A percentile compares a stretch with the other conserved stretches of the same genome.
Conservation (phyloP, 768 basidiomycete genomes). For the Boletus patriciae region DNA sequence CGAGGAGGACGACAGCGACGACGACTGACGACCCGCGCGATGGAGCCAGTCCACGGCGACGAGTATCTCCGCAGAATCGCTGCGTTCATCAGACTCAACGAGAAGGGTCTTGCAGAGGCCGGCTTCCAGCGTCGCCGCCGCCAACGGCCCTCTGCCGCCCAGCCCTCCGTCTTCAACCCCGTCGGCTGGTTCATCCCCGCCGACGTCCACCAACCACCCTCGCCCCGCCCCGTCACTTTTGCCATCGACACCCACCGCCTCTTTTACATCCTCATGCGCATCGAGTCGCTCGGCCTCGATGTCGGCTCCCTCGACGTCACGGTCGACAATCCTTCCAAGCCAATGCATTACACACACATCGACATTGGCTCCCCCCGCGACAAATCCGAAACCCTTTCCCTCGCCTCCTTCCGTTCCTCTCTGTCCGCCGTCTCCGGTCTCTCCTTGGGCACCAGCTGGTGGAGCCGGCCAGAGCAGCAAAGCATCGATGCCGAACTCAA, state of each 20-base stretch:
- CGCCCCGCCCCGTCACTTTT: constrained; percentile 63
- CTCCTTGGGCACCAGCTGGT: constrained; percentile 75
- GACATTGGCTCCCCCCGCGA: constrained; percentile 44
- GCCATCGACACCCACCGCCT: constrained; percentile 78
- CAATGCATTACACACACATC: constrained; percentile 71
- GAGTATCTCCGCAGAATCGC: constrained; percentile 71
- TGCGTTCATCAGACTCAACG: constrained; percentile 69
- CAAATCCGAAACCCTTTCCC: constrained; percentile 72
- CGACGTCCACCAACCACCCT: constrained; percentile 26
- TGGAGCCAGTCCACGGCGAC: constrained; percentile 67
- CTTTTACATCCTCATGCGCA: constrained; percentile 83
- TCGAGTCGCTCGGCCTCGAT: constrained; percentile 76
- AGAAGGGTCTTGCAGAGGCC: constrained; percentile 68
- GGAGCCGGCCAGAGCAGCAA: constrained; percentile 58
- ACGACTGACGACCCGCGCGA: constrained; percentile 22
- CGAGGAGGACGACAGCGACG: constrained; percentile 11
- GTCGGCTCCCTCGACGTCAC: constrained; percentile 80
- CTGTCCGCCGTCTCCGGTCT: constrained; percentile 73
- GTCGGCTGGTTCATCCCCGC: constrained; percentile 53
- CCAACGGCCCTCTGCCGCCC: constrained; percentile 30
- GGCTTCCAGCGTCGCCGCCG: constrained; percentile 52
- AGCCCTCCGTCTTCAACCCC: constrained; percentile 55
- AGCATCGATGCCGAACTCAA: constrained; percentile 73
- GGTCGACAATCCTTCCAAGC: constrained; percentile 69
- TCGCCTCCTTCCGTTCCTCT: constrained; percentile 74